Conservation (phyloP, 2,329 filamentous ascomycete species). For the Fusarium praegraminearum region DNA sequence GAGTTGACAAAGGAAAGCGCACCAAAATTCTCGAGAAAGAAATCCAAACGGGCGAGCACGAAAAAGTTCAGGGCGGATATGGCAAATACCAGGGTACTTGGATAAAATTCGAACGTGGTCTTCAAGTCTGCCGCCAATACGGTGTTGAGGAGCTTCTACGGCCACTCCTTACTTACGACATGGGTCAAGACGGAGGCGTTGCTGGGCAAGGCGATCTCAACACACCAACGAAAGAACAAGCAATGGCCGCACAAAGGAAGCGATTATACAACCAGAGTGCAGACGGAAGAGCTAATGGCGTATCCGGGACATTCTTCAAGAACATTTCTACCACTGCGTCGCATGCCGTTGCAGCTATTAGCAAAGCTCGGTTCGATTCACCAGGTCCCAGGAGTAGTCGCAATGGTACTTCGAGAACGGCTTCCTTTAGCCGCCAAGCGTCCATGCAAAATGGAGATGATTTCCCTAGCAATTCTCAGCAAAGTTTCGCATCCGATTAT, state of each 20-base stretch:
- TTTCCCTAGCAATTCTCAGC: constrained; percentile 81
- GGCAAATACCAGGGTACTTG: constrained; percentile 99
- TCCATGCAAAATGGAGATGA: constrained; percentile 78
- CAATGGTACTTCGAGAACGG: constrained; percentile 73
- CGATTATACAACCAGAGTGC: constrained; percentile 81
- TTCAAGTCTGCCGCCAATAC: constrained; percentile 88
- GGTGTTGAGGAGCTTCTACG: constrained; percentile 81
- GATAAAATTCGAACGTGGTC: constrained; percentile 93
- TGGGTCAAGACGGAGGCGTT: constrained; percentile 78
- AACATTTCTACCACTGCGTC: constrained; percentile 95
- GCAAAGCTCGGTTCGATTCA: constrained; percentile 94
- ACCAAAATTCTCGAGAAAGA: constrained; percentile 99
- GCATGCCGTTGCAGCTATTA: constrained; percentile 94
- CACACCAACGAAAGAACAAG: constrained; percentile 97
- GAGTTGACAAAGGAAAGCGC: constrained; percentile 96
- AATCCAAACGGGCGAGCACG: constrained; percentile 94
- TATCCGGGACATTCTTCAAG: constrained; percentile 93
- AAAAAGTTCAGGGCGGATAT: constrained; percentile 98
- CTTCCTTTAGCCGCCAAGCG: constrained; percentile 77
- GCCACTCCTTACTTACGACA: constrained; percentile 83
- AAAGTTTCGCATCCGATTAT: constrained; percentile 82
- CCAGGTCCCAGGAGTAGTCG: constrained; percentile 75
- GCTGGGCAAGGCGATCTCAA: constrained; percentile 83
- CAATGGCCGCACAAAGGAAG: constrained; percentile 95
- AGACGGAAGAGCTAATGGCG: constrained; percentile 74